Evolutionary conservation across 1,284 basidiomycete species (phyloP).

Genomic region (Lignosus rhinocerotis): DNA sequence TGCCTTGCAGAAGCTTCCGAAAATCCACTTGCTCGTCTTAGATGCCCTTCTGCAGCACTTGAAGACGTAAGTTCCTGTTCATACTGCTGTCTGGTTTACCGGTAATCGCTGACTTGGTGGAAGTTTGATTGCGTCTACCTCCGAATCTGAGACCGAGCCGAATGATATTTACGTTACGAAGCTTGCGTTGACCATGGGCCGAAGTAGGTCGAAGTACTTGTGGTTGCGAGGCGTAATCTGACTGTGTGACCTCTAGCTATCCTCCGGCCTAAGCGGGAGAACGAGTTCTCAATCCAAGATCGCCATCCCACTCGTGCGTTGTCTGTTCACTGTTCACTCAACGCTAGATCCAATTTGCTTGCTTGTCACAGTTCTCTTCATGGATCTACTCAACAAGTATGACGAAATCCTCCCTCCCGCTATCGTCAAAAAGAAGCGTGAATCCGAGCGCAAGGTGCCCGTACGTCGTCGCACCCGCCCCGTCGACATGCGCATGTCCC

Average conservation of each 20-base stretch:
- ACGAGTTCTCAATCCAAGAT: slow-evolving; percentile 81
- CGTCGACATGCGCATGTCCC: slow-evolving; percentile 84
- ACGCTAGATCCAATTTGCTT: not conserved
- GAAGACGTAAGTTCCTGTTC: slow-evolving; percentile 54
- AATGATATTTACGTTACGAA: slow-evolving; percentile 84
- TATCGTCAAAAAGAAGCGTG: slow-evolving; percentile 81
- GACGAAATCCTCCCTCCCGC: slow-evolving; percentile 77
- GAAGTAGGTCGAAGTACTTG: slow-evolving; percentile 56
- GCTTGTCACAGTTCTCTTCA: slow-evolving; percentile 60
- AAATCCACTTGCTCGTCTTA: slow-evolving; percentile 81
- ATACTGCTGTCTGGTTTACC: not conserved
- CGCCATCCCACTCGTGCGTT: slow-evolving; percentile 75
- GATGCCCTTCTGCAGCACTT: slow-evolving; percentile 82
- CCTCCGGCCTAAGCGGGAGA: slow-evolving; percentile 81
- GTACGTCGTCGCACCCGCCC: slow-evolving; percentile 85
- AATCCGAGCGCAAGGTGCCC: slow-evolving; percentile 81
- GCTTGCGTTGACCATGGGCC: slow-evolving; percentile 82
- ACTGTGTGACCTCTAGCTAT: slow-evolving; percentile 51
- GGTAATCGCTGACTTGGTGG: not conserved
- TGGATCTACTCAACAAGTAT: slow-evolving; percentile 84
- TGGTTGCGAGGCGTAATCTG: not conserved
- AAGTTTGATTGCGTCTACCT: slow-evolving; percentile 71
- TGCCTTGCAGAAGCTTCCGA: slow-evolving; percentile 74
- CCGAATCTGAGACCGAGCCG: slow-evolving; percentile 46
- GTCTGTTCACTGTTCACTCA: not conserved